A percentile compares a stretch with the other conserved stretches of the same genome.
phyloP scores from a whole-genome alignment of 2,329 filamentous ascomycete species.

The Talaromyces sp. region DNA sequence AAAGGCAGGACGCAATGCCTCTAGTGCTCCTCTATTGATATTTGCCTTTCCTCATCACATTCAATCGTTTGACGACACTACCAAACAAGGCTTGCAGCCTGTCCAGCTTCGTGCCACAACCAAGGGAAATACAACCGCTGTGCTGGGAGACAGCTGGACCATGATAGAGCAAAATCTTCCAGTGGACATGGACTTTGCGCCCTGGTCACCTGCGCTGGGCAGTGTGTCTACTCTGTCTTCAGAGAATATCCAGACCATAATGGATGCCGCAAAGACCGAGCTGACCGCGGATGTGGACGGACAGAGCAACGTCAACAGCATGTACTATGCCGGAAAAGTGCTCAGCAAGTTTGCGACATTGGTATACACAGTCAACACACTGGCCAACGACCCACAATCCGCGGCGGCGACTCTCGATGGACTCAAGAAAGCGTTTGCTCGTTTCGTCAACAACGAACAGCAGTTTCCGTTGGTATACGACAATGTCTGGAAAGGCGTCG shows the following conservation, averaged over 20 bases:
- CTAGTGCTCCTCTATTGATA: constrained; percentile 63
- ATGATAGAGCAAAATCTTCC: constrained; percentile 72
- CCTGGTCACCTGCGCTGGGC: constrained; percentile 59
- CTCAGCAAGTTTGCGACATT: constrained; percentile 71
- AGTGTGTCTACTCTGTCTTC: constrained; percentile 34
- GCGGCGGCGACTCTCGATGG: constrained; percentile 54
- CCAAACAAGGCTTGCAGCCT: constrained; percentile 44
- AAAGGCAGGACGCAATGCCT: constrained; percentile 59
- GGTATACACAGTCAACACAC: constrained; percentile 59
- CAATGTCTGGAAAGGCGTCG: constrained; percentile 68
- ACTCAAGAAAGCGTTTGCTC: constrained; percentile 61
- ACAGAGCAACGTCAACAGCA: constrained; percentile 72
- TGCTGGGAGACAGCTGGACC: constrained; percentile 69
- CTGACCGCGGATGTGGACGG: constrained; percentile 68
- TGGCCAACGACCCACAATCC: constrained; percentile 55
- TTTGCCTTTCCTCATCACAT: constrained; percentile 85
- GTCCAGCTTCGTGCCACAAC: constrained; percentile 72
- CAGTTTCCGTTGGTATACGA: constrained; percentile 55
- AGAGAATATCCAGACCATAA: constrained; percentile 56
- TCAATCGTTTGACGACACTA: constrained; percentile 61
- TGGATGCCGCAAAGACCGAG: constrained; percentile 62
- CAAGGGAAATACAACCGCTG: constrained; percentile 71
- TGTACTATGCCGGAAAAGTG: constrained; percentile 90
- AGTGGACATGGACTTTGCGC: constrained; percentile 67
- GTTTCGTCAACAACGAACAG: constrained; percentile 64